These are phyloP conservation scores for Tylopilus felleus DNA, from an alignment of 768 basidiomycete species.

Conservation along the genomic window DNA sequence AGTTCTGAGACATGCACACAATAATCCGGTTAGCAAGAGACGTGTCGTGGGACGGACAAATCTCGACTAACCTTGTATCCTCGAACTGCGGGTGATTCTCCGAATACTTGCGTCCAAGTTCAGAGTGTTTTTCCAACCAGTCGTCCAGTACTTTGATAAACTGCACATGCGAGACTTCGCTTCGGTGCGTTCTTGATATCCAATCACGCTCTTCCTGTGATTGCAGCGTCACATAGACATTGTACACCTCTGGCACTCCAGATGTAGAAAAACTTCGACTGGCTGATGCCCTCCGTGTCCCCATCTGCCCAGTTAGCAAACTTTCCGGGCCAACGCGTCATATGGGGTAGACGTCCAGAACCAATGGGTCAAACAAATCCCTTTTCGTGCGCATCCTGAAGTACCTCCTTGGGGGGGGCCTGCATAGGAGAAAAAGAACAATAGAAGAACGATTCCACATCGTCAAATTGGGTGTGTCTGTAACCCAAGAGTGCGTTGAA, in stretches of 20 bases:
- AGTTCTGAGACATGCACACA: too few species aligned
- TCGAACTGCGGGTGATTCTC: not conserved
- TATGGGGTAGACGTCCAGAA: constrained; percentile 2
- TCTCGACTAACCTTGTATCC: too few species aligned
- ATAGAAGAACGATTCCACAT: constrained; percentile 14
- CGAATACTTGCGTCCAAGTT: not conserved
- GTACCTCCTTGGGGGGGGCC: not conserved
- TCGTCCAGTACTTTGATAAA: constrained; percentile 1
- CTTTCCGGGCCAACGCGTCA: constrained; percentile 4
- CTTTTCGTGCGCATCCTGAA: not conserved
- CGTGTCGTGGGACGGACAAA: not conserved
- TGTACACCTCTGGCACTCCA: too few species aligned
- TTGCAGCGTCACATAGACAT: too few species aligned
- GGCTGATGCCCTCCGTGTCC: too few species aligned
- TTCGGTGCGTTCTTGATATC: not conserved
- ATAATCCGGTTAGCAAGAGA: not conserved
- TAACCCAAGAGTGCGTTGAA: not conserved
- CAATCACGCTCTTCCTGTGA: not conserved
- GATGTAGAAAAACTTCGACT: too few species aligned
- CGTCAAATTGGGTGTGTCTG: not conserved
- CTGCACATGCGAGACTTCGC: not conserved
- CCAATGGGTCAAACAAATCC: constrained; percentile 6
- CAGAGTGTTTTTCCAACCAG: constrained; percentile 6
- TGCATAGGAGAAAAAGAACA: constrained; percentile 4
- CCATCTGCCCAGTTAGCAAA: not conserved